Evolutionary conservation across 352 stramenopile genomes (phyloP), one percentile per base, ranked within the genome.

Genomic region (Peronosclerospora sorghi): DNA sequence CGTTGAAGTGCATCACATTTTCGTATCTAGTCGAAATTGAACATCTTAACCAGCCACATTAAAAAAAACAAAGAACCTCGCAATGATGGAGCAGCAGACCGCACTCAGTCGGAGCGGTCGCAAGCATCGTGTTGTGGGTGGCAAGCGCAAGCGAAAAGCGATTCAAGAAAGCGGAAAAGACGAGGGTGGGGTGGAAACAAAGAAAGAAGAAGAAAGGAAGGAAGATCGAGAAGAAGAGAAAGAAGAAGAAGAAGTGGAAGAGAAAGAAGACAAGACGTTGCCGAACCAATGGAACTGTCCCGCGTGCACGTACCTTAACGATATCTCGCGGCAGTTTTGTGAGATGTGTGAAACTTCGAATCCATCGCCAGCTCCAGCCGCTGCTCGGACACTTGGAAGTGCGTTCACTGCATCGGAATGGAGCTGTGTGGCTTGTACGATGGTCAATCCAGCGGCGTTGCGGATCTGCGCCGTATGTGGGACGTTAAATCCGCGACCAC

Each of bases 321-420:
- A 80, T 28, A 41, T 57, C 13, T 35, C 57, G 51, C 73, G 73
- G 14, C 48, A 54, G 17, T 81, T 81, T 35, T 88, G 76, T 41
- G 76, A 86, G 38, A 88, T 86, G 76, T 88, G 76, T 46, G 65
- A 62, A 36, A 84, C 73, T 0, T 28, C 67, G 7, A 82, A 85
- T 43, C 76, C 73, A 12, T 63, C 45, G 3, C 52, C 60, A 17
- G 36, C 59, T 13, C n/a, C 30, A 8, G 27, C 35, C 15, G 40
- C 36, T 21, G 15, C 34, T 19, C 23, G 44, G 21, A 2, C 40
- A 43, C 17, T 45, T 26, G 14, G 52, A 56, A 28, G 29, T 12
- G 8, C 36, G n/a, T 8, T 21, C 14, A 18, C 36, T 5, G 32
- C 45, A 1, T 50, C 42, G 1, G 56, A 81, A 8, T 86, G 74